A percentile compares a stretch with the other conserved stretches of the same genome.
Evolutionary conservation across 768 basidiomycete genomes (phyloP).

Genomic region (Boletus pseudopeckii): DNA sequence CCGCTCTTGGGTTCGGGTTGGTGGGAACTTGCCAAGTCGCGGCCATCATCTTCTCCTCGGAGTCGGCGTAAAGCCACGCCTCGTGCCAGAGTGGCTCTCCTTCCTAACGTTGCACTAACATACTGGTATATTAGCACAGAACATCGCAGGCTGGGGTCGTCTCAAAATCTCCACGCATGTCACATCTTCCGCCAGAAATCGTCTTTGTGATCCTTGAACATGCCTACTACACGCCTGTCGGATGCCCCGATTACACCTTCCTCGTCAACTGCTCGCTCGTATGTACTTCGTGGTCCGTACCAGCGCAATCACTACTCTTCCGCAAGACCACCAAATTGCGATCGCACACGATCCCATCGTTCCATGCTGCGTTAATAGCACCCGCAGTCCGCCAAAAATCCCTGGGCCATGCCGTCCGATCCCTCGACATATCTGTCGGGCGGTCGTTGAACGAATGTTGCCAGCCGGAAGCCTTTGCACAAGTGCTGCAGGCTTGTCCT

Average conservation of each 20-base stretch:
- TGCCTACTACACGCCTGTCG: conserved; percentile 21
- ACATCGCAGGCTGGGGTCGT: neutral
- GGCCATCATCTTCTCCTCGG: too few species aligned
- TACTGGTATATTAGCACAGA: neutral
- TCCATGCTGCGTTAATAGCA: conserved; percentile 13
- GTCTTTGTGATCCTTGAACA: conserved; percentile 22
- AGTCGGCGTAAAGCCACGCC: neutral
- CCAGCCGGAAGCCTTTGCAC: conserved; percentile 10
- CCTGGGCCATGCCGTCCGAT: conserved; percentile 20
- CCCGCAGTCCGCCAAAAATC: conserved; percentile 14
- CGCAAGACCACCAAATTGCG: conserved; percentile 12
- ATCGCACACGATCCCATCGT: conserved; percentile 2
- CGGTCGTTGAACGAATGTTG: neutral
- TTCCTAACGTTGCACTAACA: neutral
- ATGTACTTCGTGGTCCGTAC: conserved; percentile 25
- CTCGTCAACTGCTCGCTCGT: conserved; percentile 27
- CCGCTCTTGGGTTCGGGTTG: neutral
- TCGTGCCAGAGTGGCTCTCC: too few species aligned
- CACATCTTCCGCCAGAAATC: conserved; percentile 22
- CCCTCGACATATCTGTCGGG: conserved; percentile 22
- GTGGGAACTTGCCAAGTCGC: neutral
- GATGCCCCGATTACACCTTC: conserved; percentile 16
- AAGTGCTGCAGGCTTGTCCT: conserved; percentile 27
- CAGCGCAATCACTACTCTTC: conserved; percentile 32
- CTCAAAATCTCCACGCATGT: conserved; percentile 4